Percentiles rank a stretch among this genome's conserved stretches.
Evolutionary conservation across 2,329 filamentous ascomycete species (phyloP).

Genomic region (Dothidotthia symphoricarpi): DNA sequence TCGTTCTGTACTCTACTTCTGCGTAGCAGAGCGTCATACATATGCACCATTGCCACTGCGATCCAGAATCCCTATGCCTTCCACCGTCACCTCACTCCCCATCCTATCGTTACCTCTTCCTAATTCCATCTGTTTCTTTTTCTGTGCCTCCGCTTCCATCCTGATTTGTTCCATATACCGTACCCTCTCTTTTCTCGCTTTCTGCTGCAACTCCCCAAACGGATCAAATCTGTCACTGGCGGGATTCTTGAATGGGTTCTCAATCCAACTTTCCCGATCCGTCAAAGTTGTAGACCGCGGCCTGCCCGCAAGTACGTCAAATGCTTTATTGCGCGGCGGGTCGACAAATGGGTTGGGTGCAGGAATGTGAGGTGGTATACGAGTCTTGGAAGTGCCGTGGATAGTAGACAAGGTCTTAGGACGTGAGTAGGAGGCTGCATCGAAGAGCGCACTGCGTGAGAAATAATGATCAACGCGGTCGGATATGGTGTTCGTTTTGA

Average conservation of each 20-base stretch:
- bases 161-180: conserved; percentile 27
- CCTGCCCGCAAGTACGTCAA: conserved; percentile 34
- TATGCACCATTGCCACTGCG: conserved; percentile 18
- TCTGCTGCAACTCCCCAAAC: conserved; percentile 38
- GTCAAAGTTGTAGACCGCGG: conserved; percentile 37
- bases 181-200: conserved; percentile 27
- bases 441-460: conserved; percentile 30
- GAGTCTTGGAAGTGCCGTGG: conserved; percentile 13
- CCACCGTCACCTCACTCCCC: conserved; percentile 26
- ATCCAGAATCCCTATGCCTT: conserved; percentile 27
- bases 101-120: conserved; percentile 16
- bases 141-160: conserved; percentile 21
- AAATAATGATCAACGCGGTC: conserved; percentile 24
- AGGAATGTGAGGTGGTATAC: conserved; percentile 19
- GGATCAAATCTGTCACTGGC: conserved; percentile 39
- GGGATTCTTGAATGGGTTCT: conserved; percentile 39
- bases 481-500: conserved; percentile 10
- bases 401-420: conserved; percentile 37
- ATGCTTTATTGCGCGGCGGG: conserved; percentile 38
- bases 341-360: conserved; percentile 40
- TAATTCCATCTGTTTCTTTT: conserved; percentile 31
- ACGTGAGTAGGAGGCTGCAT: conserved; percentile 23
- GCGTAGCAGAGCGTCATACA: no score
- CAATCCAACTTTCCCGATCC: conserved; percentile 34
- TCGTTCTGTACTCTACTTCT: no score